Evolutionary conservation across 768 basidiomycete species (phyloP).

Genomic region (Porphyrellus cyaneotinctus): DNA sequence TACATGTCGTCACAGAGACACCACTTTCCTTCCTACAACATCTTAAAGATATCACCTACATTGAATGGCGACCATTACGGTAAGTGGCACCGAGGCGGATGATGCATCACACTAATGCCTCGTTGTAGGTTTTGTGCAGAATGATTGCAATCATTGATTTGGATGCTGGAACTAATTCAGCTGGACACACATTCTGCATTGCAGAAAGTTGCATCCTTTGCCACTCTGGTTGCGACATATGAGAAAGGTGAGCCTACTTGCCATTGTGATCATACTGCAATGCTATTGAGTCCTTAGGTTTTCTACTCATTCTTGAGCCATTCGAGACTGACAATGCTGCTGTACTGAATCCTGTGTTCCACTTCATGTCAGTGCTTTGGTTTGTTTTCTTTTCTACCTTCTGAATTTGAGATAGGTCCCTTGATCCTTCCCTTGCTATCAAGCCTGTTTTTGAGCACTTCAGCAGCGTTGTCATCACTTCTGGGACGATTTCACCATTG

Average conservation of each 20-base stretch:
- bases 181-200: slow-evolving; percentile 89
- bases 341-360: slow-evolving; percentile 97
- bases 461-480: slow-evolving; percentile 97
- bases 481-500: slow-evolving; percentile 94
- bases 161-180: slow-evolving; percentile 84
- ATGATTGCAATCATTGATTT: slow-evolving; percentile 87
- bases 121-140: slow-evolving; percentile 87
- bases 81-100: slow-evolving; percentile 31
- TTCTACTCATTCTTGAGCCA: slow-evolving; percentile 93
- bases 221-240: slow-evolving; percentile 95
- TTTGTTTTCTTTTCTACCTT: neutral
- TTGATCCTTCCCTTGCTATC: slow-evolving; percentile 96
- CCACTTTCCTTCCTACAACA: slow-evolving; percentile 96
- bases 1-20: slow-evolving; percentile 98
- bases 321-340: slow-evolving; percentile 99
- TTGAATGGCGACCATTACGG: slow-evolving; percentile 90
- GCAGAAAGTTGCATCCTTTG: slow-evolving; percentile 94
- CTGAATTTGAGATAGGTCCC: slow-evolving; percentile 56
- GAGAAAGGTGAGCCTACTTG: slow-evolving; percentile 73
- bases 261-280: neutral
- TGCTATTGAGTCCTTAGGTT: slow-evolving; percentile 49
- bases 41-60: slow-evolving; percentile 97
- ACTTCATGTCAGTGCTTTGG: slow-evolving; percentile 71
- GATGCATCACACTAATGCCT: neutral
- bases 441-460: slow-evolving; percentile 98